A percentile compares a stretch with the other conserved stretches of the same genome.
phyloP scores from a whole-genome alignment of 116 monocot species.

The Iris pallida region DNA sequence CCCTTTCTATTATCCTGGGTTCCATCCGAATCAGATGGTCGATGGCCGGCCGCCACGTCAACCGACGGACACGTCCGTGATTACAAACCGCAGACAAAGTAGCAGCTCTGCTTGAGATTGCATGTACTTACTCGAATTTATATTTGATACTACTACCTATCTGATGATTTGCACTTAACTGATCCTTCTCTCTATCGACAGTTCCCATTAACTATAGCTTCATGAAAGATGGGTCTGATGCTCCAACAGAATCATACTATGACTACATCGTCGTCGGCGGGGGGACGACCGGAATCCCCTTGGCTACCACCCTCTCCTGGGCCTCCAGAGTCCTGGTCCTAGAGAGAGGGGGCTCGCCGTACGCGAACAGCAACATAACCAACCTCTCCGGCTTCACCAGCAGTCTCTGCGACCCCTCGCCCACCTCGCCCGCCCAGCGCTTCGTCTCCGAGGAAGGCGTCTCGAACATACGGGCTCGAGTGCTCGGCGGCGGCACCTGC shows the following conservation, averaged over 20 bases:
- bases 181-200: neutral
- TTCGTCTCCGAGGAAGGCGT: slow-evolving; percentile 20
- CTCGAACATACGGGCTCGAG: slow-evolving; percentile 9
- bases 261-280: slow-evolving; percentile 62
- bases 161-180: no score
- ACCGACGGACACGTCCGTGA: no score
- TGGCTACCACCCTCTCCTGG: slow-evolving; percentile 15
- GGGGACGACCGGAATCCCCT: slow-evolving; percentile 17
- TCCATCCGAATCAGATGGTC: no score
- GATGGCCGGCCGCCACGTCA: no score
- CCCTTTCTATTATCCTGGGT: no score
- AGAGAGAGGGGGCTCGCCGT: slow-evolving; percentile 2
- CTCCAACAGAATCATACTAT: slow-evolving; percentile 14
- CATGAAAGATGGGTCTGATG: neutral
- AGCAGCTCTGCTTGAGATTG: no score
- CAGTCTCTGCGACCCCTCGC: slow-evolving; percentile 6
- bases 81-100: no score
- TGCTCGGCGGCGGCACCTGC: slow-evolving; percentile 15
- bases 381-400: slow-evolving; percentile 7
- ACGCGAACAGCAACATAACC: slow-evolving; percentile 11
- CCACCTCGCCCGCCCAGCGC: slow-evolving; percentile 4
- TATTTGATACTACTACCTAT: no score
- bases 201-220: neutral
- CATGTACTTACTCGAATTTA: no score
- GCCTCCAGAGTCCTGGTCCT: slow-evolving; percentile 13